Evolutionary conservation across 139 green algal genomes (phyloP).

Genomic region (Auxenochlorella pyrenoidosa): DNA sequence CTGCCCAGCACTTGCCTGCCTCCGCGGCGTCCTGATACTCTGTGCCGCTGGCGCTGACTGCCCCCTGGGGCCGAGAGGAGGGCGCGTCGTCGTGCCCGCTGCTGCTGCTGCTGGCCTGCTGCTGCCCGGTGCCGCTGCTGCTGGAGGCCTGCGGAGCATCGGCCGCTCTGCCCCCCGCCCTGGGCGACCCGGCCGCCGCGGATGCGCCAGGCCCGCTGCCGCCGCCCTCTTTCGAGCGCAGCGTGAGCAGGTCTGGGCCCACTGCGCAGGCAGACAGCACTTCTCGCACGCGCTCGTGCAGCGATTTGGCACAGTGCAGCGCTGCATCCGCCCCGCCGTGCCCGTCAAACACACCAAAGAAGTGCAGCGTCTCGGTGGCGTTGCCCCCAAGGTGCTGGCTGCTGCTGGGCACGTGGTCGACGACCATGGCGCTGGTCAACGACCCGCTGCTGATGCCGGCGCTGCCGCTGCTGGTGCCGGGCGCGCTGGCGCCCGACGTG

Average conservation of each 20-base stretch:
- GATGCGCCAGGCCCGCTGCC: background rate
- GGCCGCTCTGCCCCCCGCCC: too few species aligned
- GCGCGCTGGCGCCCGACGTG: background rate
- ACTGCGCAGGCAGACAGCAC: conserved; percentile 39
- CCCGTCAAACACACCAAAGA: conserved; percentile 88
- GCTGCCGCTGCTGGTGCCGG: background rate
- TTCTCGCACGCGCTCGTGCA: conserved; percentile 70
- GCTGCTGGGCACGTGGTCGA: background rate
- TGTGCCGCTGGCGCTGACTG: background rate
- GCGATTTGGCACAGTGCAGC: conserved; percentile 67
- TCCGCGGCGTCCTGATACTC: background rate
- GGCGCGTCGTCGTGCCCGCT: background rate
- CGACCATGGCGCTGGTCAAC: background rate
- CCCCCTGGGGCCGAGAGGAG: background rate
- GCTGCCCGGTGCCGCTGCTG: conserved; percentile 10
- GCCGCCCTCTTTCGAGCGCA: background rate
- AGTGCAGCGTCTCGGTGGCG: conserved; percentile 67
- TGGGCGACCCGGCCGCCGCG: background rate
- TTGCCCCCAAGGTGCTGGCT: background rate
- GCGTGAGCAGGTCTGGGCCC: background rate
- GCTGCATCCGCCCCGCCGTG: conserved; percentile 80
- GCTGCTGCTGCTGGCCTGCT: conserved; percentile 5
- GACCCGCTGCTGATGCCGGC: background rate
- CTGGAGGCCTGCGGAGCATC: background rate
- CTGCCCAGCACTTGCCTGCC: too few species aligned